A percentile compares a stretch with the other conserved stretches of the same genome.
Conservation (phyloP, 179 eudicot species). For the Carnegiea gigantea region DNA sequence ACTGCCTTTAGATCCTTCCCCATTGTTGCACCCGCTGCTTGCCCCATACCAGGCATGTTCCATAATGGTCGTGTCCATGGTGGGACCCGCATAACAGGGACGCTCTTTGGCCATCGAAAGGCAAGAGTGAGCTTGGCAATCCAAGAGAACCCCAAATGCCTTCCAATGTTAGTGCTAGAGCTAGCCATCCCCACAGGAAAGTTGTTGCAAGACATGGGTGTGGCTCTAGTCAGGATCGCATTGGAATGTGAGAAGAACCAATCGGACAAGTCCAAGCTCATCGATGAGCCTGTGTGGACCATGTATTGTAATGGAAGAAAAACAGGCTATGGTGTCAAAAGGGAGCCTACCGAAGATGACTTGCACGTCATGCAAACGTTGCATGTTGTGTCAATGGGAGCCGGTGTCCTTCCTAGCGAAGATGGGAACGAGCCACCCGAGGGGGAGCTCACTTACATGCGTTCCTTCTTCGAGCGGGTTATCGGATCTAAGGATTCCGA, state of each 20-base stretch:
- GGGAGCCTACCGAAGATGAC: slow-evolving; percentile 82
- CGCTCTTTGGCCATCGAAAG: slow-evolving; percentile 66
- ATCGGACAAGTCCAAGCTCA: slow-evolving; percentile 50
- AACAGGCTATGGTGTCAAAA: slow-evolving; percentile 70
- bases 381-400: slow-evolving; percentile 87
- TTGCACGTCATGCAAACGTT: slow-evolving; percentile 61
- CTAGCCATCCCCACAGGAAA: slow-evolving; percentile 76
- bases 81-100: slow-evolving; percentile 70
- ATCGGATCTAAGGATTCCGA: slow-evolving; percentile 82
- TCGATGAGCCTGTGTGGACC: slow-evolving; percentile 88
- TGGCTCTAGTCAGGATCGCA: slow-evolving; percentile 77
- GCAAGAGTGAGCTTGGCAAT: slow-evolving; percentile 68
- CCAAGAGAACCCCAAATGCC: slow-evolving; percentile 76
- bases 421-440: slow-evolving; percentile 38
- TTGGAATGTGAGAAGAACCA: slow-evolving; percentile 71
- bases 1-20: slow-evolving; percentile 3
- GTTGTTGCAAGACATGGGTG: slow-evolving; percentile 80
- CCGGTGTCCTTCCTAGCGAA: slow-evolving; percentile 66
- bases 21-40: slow-evolving; percentile 5
- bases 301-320: slow-evolving; percentile 81
- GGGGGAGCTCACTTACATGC: slow-evolving; percentile 82
- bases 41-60: slow-evolving; percentile 32
- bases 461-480: slow-evolving; percentile 70
- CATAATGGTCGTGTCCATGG: slow-evolving; percentile 63
- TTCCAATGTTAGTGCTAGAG: slow-evolving; percentile 72